A percentile compares a stretch with the other conserved stretches of the same genome.
phyloP scores from a whole-genome alignment of 805 yeast species.

The Teunomyces atbi region DNA sequence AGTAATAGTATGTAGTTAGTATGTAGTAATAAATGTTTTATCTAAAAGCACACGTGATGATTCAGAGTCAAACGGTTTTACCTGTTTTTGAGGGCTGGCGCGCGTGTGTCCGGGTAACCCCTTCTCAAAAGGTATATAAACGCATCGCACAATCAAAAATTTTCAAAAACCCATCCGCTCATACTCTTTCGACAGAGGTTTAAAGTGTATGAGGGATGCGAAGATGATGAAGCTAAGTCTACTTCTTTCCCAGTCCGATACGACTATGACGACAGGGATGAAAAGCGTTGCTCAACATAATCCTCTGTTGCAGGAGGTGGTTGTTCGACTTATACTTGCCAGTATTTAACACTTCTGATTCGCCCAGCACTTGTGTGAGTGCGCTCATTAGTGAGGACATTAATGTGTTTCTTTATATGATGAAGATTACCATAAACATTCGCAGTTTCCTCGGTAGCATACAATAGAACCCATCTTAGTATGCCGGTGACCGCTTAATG shows the following conservation, averaged over 20 bases:
- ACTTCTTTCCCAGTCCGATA: conserved; percentile 90
- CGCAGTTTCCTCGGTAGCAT: conserved; percentile 97
- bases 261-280: conserved; percentile 93
- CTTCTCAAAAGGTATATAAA: not conserved
- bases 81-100: too few relatives aligned
- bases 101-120: conserved; percentile 12
- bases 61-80: too few relatives aligned
- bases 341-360: conserved; percentile 71
- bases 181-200: conserved; percentile 1
- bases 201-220: conserved; percentile 10
- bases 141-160: conserved; percentile 1
- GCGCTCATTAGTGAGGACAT: conserved; percentile 7
- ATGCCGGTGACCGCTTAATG: conserved; percentile 80
- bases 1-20: not conserved
- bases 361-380: conserved; percentile 13
- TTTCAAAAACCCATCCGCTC: not conserved
- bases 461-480: conserved; percentile 82
- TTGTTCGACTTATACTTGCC: conserved; percentile 78
- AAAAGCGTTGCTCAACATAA: conserved; percentile 42
- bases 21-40: not conserved
- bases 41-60: too few relatives aligned
- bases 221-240: conserved; percentile 52
- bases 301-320: conserved; percentile 40
- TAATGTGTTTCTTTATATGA: conserved; percentile 44
- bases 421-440: conserved; percentile 77